phyloP scores from a whole-genome alignment of 2,329 filamentous ascomycete genomes.

The Colletotrichum plurivorum region DNA sequence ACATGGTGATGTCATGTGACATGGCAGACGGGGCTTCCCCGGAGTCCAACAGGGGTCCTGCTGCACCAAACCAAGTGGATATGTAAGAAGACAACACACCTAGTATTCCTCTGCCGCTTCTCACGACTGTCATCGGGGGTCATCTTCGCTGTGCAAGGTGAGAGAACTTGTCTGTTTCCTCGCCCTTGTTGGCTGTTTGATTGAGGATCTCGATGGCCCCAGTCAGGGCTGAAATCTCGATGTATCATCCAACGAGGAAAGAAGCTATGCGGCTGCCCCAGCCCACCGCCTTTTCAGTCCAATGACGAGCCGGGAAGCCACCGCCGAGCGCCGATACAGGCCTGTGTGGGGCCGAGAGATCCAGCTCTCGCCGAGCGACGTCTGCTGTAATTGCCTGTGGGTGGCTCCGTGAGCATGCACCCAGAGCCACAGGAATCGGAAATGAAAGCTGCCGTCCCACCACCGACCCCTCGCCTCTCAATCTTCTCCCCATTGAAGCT shows the following conservation, averaged over 20 bases:
- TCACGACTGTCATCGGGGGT: slow-evolving; percentile 5
- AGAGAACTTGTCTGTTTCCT: not conserved
- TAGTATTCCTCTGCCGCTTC: slow-evolving; percentile 22
- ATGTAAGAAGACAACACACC: too few relatives aligned
- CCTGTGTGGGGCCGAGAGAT: slow-evolving; percentile 12
- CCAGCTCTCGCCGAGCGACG: slow-evolving; percentile 26
- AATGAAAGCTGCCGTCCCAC: not conserved
- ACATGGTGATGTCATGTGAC: not conserved
- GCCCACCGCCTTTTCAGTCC: slow-evolving; percentile 19
- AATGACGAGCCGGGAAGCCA: slow-evolving; percentile 10
- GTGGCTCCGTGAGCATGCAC: slow-evolving; percentile 11
- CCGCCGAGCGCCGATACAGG: slow-evolving; percentile 3
- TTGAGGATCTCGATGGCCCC: slow-evolving; percentile 21
- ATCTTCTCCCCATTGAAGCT: slow-evolving; percentile 23
- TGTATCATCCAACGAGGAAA: not conserved
- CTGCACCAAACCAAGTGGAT: not conserved
- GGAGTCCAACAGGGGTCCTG: slow-evolving; percentile 24
- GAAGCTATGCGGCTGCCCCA: not conserved
- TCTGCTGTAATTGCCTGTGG: slow-evolving; percentile 5
- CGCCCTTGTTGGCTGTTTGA: not conserved
- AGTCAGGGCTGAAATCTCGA: too few relatives aligned
- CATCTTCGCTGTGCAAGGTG: not conserved
- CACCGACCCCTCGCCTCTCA: not conserved
- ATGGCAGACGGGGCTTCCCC: slow-evolving; percentile 24
- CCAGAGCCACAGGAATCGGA: not conserved